A percentile compares a stretch with the other conserved stretches of the same genome.
phyloP scores from a whole-genome alignment of 441 rosid species.

The Syzygium malaccense region DNA sequence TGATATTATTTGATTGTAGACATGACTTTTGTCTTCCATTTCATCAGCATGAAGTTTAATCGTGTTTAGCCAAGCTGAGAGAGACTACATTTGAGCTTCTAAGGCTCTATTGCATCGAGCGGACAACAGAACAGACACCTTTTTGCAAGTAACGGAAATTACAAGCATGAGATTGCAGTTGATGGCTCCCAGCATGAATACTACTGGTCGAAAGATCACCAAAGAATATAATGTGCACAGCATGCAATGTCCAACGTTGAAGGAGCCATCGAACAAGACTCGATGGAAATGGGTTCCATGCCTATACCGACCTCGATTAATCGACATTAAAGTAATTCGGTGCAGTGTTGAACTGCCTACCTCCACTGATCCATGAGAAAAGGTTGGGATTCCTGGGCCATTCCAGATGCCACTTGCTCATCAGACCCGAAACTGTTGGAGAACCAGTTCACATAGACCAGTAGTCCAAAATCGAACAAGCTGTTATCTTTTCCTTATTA shows the following conservation, averaged over 20 bases:
- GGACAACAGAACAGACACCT: background rate
- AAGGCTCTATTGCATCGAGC: background rate
- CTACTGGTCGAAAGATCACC: background rate
- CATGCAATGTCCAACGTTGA: background rate
- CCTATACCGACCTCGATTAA: background rate
- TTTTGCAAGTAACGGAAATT: background rate
- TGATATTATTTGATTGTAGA: background rate
- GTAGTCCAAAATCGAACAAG: background rate
- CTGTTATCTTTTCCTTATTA: background rate
- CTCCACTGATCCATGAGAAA: constrained; percentile 43
- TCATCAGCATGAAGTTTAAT: background rate
- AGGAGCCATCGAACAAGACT: background rate
- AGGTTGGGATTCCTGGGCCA: constrained; percentile 34
- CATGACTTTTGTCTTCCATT: background rate
- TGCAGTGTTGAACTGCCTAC: background rate
- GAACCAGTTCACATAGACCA: background rate
- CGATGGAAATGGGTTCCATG: background rate
- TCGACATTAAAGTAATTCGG: background rate
- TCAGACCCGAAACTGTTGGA: constrained; percentile 27
- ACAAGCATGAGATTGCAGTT: background rate
- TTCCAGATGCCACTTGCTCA: constrained; percentile 15
- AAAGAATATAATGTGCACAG: background rate
- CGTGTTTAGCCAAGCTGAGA: background rate
- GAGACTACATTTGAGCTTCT: background rate
- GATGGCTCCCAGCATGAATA: background rate